Percentiles rank a stretch among this genome's conserved stretches.
These are phyloP conservation scores for Nakaseomyces delphensis DNA, from an alignment of 1,139 yeast species.

Conservation along the genomic window DNA sequence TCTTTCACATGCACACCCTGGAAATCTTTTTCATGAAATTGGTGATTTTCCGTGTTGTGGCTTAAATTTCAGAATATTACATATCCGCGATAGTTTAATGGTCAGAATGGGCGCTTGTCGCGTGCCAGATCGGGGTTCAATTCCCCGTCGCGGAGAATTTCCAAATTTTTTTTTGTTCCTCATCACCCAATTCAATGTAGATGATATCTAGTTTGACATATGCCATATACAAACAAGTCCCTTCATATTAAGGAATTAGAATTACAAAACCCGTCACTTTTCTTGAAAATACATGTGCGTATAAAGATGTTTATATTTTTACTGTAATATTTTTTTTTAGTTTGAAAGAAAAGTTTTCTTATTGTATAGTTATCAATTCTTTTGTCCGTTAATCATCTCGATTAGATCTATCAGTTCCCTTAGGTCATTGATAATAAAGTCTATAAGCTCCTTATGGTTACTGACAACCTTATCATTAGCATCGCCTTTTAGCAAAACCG, in stretches of 20 bases:
- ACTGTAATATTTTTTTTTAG: too few relatives aligned
- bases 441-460: neutral
- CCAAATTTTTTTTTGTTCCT: too few relatives aligned
- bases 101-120: constrained; percentile 35
- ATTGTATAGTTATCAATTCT: too few relatives aligned
- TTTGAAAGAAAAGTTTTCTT: too few relatives aligned
- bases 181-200: too few relatives aligned
- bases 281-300: too few relatives aligned
- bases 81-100: constrained; percentile 32
- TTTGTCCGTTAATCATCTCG: neutral
- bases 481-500: constrained; percentile 36
- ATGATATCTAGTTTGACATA: too few relatives aligned
- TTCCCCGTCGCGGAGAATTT: constrained; percentile 34
- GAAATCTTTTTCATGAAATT: too few relatives aligned
- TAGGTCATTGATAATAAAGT: neutral
- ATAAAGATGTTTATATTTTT: too few relatives aligned
- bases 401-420: neutral
- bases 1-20: neutral
- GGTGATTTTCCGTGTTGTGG: neutral
- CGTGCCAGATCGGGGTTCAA: constrained; percentile 36
- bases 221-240: too few relatives aligned
- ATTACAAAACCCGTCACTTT: too few relatives aligned
- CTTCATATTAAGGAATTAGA: too few relatives aligned
- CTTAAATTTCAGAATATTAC: neutral
- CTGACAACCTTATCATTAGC: neutral